Evolutionary conservation across 2,329 filamentous ascomycete species (phyloP).

Genomic region (Claviceps sp.): DNA sequence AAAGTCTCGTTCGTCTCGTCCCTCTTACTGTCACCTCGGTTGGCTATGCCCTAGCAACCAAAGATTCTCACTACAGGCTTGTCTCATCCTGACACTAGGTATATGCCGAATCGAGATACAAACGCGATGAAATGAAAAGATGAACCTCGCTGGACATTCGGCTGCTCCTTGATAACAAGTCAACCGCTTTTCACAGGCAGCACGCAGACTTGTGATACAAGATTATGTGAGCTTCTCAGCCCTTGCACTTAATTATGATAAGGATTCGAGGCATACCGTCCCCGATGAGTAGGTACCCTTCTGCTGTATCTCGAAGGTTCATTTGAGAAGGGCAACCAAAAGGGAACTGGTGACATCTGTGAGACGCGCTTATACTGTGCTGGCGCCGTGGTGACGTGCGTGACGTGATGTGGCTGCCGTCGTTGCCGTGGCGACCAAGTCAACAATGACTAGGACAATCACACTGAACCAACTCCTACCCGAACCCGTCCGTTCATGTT

Average conservation of each 20-base stretch:
- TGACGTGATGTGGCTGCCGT: not conserved
- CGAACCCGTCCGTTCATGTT: constrained; percentile 10
- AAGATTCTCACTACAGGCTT: not conserved
- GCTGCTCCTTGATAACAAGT: not conserved
- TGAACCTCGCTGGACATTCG: not conserved
- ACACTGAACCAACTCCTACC: constrained; percentile 9
- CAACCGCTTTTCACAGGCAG: no score
- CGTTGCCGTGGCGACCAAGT: constrained; percentile 22
- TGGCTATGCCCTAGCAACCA: not conserved
- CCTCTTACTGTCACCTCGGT: not conserved
- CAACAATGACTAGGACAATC: constrained; percentile 16
- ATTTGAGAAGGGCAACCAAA: not conserved
- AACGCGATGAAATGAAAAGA: not conserved
- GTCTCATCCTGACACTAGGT: not conserved
- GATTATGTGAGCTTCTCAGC: no score
- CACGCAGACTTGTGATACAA: no score
- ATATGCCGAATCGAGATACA: not conserved
- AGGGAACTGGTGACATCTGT: not conserved
- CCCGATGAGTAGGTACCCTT: not conserved
- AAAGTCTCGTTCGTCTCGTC: not conserved
- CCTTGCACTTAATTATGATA: no score
- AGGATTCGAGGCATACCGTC: not conserved
- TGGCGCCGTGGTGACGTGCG: constrained; percentile 11
- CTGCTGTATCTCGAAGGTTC: not conserved
- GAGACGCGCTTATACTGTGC: constrained; percentile 4